phyloP scores from a whole-genome alignment of 139 green algal genomes.

The Mychonastes homosphaera region DNA sequence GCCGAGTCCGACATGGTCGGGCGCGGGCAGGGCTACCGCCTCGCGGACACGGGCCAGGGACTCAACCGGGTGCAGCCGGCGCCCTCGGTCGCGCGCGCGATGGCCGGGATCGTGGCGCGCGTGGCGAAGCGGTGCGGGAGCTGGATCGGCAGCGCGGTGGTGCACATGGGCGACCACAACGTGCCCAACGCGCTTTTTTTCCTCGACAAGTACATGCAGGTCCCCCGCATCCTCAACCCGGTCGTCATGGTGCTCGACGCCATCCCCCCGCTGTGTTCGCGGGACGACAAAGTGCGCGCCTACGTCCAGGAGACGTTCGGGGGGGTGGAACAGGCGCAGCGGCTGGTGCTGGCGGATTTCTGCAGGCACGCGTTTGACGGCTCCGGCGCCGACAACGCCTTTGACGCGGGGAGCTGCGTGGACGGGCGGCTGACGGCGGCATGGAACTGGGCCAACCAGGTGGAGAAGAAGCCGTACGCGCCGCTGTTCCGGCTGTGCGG shows the following conservation, averaged over 20 bases:
- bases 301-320: slow-evolving; percentile 51
- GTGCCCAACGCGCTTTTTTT: slow-evolving; percentile 91
- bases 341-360: slow-evolving; percentile 78
- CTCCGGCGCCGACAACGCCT: slow-evolving; percentile 83
- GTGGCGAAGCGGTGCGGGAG: slow-evolving; percentile 53
- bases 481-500: slow-evolving; percentile 60
- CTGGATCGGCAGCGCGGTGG: slow-evolving; percentile 85
- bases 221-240: slow-evolving; percentile 86
- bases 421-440: slow-evolving; percentile 83
- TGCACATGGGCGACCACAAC: slow-evolving; percentile 94
- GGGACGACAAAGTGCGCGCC: slow-evolving; percentile 23
- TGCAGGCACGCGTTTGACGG: slow-evolving; percentile 92
- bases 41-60: slow-evolving; percentile 87
- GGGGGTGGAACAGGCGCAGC: slow-evolving; percentile 50
- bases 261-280: slow-evolving; percentile 56
- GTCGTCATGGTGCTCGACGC: slow-evolving; percentile 74
- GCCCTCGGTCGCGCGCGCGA: slow-evolving; percentile 48
- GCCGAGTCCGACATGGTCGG: slow-evolving; percentile 80
- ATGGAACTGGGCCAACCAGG: slow-evolving; percentile 87
- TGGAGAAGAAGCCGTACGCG: slow-evolving; percentile 80
- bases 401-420: slow-evolving; percentile 85
- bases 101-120: slow-evolving; percentile 55
- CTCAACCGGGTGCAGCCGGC: slow-evolving; percentile 87
- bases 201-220: slow-evolving; percentile 95
- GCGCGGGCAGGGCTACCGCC: slow-evolving; percentile 62